These are phyloP conservation scores for Austroboletus festivus DNA, from an alignment of 768 basidiomycete genomes.

Conservation along the genomic window DNA sequence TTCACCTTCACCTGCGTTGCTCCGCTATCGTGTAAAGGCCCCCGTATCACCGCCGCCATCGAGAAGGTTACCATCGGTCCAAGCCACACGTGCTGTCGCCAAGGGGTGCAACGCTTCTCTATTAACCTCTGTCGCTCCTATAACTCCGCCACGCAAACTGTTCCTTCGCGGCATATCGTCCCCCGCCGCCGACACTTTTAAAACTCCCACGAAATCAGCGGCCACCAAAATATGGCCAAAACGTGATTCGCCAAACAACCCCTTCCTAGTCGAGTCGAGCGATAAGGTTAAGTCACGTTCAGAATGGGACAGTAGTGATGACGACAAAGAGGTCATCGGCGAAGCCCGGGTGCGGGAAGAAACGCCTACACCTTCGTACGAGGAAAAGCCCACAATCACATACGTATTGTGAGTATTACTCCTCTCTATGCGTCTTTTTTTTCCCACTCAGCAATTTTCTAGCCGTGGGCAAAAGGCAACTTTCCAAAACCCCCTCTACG, in stretches of 20 bases:
- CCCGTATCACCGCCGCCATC: conserved; percentile 70
- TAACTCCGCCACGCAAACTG: conserved; percentile 24
- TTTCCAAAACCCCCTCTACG: conserved; percentile 64
- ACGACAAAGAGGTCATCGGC: conserved; percentile 33
- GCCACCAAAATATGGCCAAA: conserved; percentile 33
- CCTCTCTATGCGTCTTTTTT: neutral
- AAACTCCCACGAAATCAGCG: conserved; percentile 41
- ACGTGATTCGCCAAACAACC: conserved; percentile 70
- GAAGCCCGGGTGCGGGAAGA: conserved; percentile 32
- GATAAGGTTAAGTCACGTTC: conserved; percentile 18
- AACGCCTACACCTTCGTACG: conserved; percentile 37
- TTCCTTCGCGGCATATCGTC: conserved; percentile 24
- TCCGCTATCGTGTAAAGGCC: conserved; percentile 34
- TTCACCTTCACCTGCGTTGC: conserved; percentile 38
- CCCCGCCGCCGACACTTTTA: conserved; percentile 19
- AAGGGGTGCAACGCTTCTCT: conserved; percentile 14
- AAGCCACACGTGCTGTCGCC: conserved; percentile 27
- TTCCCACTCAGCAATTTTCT: conserved; percentile 6
- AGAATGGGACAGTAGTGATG: conserved; percentile 35
- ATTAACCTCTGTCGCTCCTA: conserved; percentile 14
- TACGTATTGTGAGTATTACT: conserved; percentile 65
- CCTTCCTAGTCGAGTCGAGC: conserved; percentile 51
- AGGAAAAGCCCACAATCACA: conserved; percentile 61
- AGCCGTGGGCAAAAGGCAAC: conserved; percentile 67
- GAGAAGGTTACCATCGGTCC: conserved; percentile 40